Evolutionary conservation across 345 rosid species (phyloP).

Genomic region (Alliaria petiolata): DNA sequence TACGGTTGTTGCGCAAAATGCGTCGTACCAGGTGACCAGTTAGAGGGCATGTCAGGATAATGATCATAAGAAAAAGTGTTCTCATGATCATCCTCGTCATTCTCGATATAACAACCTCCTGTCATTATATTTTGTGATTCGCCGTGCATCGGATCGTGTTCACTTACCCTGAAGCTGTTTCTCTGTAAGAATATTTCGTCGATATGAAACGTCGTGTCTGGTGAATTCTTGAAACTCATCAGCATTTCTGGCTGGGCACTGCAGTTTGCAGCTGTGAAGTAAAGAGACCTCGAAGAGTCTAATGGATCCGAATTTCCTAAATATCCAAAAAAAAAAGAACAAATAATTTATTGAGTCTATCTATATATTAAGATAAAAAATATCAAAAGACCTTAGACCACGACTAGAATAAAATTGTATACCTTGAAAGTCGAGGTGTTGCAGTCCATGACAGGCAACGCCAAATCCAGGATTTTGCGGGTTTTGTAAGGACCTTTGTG

Average conservation of each 20-base stretch:
- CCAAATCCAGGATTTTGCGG: conserved; percentile 23
- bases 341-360: not conserved
- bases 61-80: conserved; percentile 23
- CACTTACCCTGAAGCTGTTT: conserved; percentile 19
- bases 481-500: conserved; percentile 33
- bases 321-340: not conserved
- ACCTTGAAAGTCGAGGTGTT: conserved; percentile 18
- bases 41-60: not conserved
- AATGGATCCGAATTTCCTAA: not conserved
- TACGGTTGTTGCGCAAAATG: conserved; percentile 30
- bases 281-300: not conserved
- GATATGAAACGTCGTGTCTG: conserved; percentile 15
- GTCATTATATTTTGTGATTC: not conserved
- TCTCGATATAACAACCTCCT: not conserved
- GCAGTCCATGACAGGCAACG: conserved; percentile 3
- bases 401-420: not conserved
- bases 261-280: not conserved
- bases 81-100: conserved; percentile 11
- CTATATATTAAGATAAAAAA: not conserved
- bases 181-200: not conserved
- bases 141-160: not conserved
- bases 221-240: conserved; percentile 21
- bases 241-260: conserved; percentile 33
- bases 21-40: conserved; percentile 36
- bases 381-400: not conserved